Base-by-base conservation (phyloP, 2,329 filamentous ascomycete genomes). In the Apiospora pterosperma region DNA sequence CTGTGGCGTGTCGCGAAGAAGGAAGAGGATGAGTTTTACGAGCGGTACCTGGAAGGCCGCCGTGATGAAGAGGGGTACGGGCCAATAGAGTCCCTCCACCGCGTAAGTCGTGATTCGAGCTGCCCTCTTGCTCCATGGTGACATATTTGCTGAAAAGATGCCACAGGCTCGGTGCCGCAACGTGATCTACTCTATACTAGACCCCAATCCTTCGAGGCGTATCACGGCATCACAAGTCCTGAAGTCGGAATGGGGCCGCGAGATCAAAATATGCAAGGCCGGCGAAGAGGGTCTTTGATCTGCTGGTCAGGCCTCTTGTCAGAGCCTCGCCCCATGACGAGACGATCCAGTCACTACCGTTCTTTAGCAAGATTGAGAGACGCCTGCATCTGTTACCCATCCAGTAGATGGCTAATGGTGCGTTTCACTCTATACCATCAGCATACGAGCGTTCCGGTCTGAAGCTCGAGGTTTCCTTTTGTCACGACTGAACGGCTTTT, bases 221-320 rank as follows among this genome's bases (percentile, higher is more conserved):
- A 95, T 99, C 76, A 97, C 93, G 36, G 95, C 96, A 65, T 95
- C 94, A 44, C 96, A 99, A 80, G 93, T 98, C 64, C 88, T 99
- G 73, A 97, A 97, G 79, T 98, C 95, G 5, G 96, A 99, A 82
- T 99, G 96, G 96, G 93, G 96, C 70, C 92, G 96, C 71, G 95
- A 97, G 79, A 97, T 98, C 79, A 97, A 94, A 80, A 86, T 98
- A 65, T 99, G 96, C 83, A 96, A 94, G 79, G 95, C 96, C 67
- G 96, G 95, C 70, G 92, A 98, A 80, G 94, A 98, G 84, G 96
- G 96, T 65, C 90, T 96, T 73, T 97, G 85, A 69, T 63, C 12
- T 31, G n/a, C n/a, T n/a, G 28, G 25, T n/a, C 10, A 19, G 34
- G 34, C 12, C 7, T 11, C 28, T 4, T 31, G 48, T 21, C 48